These are phyloP conservation scores for Lentinula lateritia DNA, from an alignment of 768 basidiomycete species.

Conservation along the genomic window DNA sequence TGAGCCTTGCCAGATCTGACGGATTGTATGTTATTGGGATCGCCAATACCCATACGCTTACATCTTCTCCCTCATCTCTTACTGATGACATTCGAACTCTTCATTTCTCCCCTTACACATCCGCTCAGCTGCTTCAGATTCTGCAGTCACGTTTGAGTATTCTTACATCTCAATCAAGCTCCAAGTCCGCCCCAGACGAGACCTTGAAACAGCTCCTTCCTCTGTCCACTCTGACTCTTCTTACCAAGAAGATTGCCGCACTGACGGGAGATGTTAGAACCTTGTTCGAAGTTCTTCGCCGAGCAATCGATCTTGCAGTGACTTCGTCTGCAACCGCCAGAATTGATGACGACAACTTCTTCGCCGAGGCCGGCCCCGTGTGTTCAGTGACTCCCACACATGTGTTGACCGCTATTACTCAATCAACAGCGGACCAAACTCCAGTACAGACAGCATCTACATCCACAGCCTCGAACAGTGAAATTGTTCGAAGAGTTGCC, in stretches of 20 bases:
- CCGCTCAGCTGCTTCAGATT: conserved; percentile 65
- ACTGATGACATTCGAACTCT: conserved; percentile 46
- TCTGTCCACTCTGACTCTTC: conserved; percentile 56
- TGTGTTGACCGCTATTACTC: conserved; percentile 63
- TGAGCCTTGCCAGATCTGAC: conserved; percentile 55
- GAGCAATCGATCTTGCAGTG: conserved; percentile 69
- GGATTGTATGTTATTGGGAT: conserved; percentile 74
- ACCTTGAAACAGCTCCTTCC: conserved; percentile 53
- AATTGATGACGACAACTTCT: conserved; percentile 1
- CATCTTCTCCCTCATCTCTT: conserved; percentile 40
- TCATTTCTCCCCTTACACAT: conserved; percentile 81
- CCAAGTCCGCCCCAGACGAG: conserved; percentile 24
- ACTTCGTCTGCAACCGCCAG: conserved; percentile 17
- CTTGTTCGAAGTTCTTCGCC: conserved; percentile 73
- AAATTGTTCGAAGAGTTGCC: conserved; percentile 59
- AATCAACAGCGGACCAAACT: conserved; percentile 20
- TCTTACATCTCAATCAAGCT: conserved; percentile 20
- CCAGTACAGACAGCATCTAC: conserved; percentile 18
- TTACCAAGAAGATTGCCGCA: conserved; percentile 77
- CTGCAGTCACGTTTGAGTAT: conserved; percentile 51
- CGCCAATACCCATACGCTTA: conserved; percentile 85
- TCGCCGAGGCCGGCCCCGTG: conserved; percentile 19
- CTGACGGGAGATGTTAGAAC: conserved; percentile 80
- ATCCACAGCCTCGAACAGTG: conserved; percentile 29
- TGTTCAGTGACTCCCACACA: conserved; percentile 56